phyloP scores from a whole-genome alignment of 768 basidiomycete genomes.

The Psilocybe azurescens region DNA sequence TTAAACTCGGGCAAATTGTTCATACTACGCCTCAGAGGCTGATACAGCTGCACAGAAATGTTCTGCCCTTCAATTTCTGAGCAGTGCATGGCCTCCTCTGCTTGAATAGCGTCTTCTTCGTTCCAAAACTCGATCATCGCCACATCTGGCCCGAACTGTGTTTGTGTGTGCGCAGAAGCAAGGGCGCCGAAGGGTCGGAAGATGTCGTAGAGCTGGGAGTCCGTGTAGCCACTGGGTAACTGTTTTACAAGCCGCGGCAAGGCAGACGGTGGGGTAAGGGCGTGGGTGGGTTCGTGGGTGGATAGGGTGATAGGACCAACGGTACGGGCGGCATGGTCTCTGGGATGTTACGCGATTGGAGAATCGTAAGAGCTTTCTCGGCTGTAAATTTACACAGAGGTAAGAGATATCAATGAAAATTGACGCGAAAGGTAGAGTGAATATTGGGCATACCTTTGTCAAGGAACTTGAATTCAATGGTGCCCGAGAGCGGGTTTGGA shows the following conservation, averaged over 20 bases:
- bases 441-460: constrained; percentile 65
- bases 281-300: constrained; percentile 77
- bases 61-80: constrained; percentile 84
- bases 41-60: constrained; percentile 83
- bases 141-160: constrained; percentile 77
- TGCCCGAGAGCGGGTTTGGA: constrained; percentile 62
- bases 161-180: constrained; percentile 75
- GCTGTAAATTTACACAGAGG: constrained; percentile 48
- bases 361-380: constrained; percentile 86
- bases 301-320: constrained; percentile 82
- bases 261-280: constrained; percentile 79
- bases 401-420: constrained; percentile 6
- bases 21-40: constrained; percentile 60
- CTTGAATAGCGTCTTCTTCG: constrained; percentile 81
- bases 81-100: constrained; percentile 85
- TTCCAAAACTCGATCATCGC: constrained; percentile 88
- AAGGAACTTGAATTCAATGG: constrained; percentile 83
- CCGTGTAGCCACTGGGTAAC: constrained; percentile 69
- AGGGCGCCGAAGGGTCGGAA: constrained; percentile 87
- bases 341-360: constrained; percentile 78
- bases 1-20: constrained; percentile 65
- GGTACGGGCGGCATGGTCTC: constrained; percentile 60
- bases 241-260: constrained; percentile 85
- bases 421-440: constrained; percentile 8
- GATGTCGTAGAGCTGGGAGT: constrained; percentile 81